Evolutionary conservation across 306 rosid genomes (phyloP).

Genomic region (Lupinus albus): DNA sequence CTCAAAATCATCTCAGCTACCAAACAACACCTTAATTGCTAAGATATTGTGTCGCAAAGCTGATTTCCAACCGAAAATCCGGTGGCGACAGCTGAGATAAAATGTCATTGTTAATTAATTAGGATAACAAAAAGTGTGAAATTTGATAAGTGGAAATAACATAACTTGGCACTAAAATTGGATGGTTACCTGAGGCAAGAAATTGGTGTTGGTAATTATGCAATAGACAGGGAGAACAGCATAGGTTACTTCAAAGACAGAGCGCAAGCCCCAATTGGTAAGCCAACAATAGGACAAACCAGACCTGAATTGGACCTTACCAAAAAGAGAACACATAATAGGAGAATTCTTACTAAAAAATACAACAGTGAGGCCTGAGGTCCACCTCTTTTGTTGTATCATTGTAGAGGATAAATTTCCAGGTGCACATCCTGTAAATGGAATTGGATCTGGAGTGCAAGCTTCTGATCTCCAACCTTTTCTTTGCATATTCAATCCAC

Average conservation of each 20-base stretch:
- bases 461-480: constrained; percentile 71
- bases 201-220: constrained; percentile 60
- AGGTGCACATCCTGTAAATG: constrained; percentile 67
- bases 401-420: constrained; percentile 51
- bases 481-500: constrained; percentile 56
- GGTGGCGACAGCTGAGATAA: no score
- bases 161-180: not conserved
- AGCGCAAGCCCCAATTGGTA: constrained; percentile 47
- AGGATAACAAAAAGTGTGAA: not conserved
- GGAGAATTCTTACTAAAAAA: constrained; percentile 59
- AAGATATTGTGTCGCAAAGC: no score
- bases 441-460: constrained; percentile 48
- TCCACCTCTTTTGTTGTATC: constrained; percentile 76
- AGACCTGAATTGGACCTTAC: constrained; percentile 57
- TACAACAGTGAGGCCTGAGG: constrained; percentile 60
- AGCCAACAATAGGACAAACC: constrained; percentile 55
- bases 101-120: no score
- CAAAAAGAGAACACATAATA: constrained; percentile 47
- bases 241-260: constrained; percentile 51
- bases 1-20: no score
- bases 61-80: no score
- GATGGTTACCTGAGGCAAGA: constrained; percentile 67
- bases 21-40: no score
- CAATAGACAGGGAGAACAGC: constrained; percentile 60
- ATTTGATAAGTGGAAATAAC: not conserved